These are phyloP conservation scores for Candida vaughaniae DNA, from an alignment of 805 yeast genomes.

Conservation along the genomic window DNA sequence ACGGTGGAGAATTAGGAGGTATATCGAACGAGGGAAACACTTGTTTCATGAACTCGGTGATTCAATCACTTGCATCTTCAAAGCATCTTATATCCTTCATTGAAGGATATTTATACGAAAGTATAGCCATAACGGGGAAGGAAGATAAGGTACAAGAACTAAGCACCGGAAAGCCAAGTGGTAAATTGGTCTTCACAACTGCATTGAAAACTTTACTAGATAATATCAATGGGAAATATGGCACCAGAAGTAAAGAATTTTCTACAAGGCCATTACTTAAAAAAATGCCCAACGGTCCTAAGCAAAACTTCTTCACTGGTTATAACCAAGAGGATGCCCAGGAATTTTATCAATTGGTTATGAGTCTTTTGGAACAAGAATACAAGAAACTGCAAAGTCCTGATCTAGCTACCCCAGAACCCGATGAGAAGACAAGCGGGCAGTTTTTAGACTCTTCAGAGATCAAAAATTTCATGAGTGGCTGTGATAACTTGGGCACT, in stretches of 20 bases:
- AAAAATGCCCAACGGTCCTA: conserved; percentile 75
- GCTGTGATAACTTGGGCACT: conserved; percentile 51
- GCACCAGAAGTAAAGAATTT: conserved; percentile 54
- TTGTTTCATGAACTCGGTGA: conserved; percentile 89
- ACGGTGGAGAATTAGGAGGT: conserved; percentile 83
- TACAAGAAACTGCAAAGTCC: conserved; percentile 27
- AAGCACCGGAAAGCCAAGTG: conserved; percentile 17
- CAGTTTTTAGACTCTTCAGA: conserved; percentile 22
- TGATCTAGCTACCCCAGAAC: conserved; percentile 17
- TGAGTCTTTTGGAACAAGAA: conserved; percentile 65
- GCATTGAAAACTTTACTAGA: conserved; percentile 52
- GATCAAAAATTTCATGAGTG: conserved; percentile 28
- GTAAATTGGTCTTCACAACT: conserved; percentile 47
- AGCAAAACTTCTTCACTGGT: conserved; percentile 73
- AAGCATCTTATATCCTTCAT: conserved; percentile 57
- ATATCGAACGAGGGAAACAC: conserved; percentile 89
- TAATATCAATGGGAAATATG: conserved; percentile 57
- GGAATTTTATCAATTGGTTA: conserved; percentile 83
- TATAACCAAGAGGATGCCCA: conserved; percentile 97
- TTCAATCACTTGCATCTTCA: conserved; percentile 80
- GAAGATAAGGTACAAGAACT: conserved; percentile 4
- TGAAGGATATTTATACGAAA: conserved; percentile 35
- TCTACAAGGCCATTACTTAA: conserved; percentile 60
- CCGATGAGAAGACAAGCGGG: conserved; percentile 12
- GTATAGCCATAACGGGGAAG: conserved; percentile 19